Evolutionary conservation across 2,329 filamentous ascomycete genomes (phyloP), one percentile per base, ranked within the genome.

Genomic region (Colletotrichum musae): DNA sequence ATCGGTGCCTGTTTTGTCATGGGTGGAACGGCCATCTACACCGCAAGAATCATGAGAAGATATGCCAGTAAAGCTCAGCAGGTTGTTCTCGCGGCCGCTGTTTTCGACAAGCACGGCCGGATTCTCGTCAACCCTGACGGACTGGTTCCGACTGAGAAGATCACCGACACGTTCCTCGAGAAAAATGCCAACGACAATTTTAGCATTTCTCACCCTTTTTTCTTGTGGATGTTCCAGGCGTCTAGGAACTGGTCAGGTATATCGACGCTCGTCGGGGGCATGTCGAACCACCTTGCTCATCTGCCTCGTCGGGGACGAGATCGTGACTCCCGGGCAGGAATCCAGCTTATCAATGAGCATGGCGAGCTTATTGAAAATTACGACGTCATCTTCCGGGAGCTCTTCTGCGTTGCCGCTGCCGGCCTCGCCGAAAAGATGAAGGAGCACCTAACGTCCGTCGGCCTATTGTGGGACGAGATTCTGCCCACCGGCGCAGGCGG

Each of bases 141-240:
- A 9, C 81, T 91, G 18, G 79, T 94, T 12, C 93, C 92, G 4
- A 91, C 86, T 51, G 88, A 91, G 68, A 93, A 94, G 73, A 93
- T 97, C 70, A 96, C 94, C 1, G 91, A 92, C 77, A 91, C 91
- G 15, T 94, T 94, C 77, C 80, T 93, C 47, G 91, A 92, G 77
- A 88, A 86, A 74, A 80, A 72, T 71, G 80, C 91, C 61, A 89
- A 91, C 69, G 93, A 97, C 70, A 88, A 91, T 15, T 95, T 97
- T 75, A 90, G 90, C 64, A 90, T 90, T 26, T 88, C 89, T 0
- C 94, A 97, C 76, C 89, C 93, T 0, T 89, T 95, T 2, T 97
- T 96, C 79, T 89, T 94, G 58, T 97, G 94, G 94, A 91, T 96
- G 75, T 97, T 93, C 76, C 89, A 93, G 65, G 93, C 94, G 3